Evolutionary conservation across 129 eudicot species (phyloP), one percentile per base, ranked within the genome.

Genomic region (Smallanthus sonchifolius): DNA sequence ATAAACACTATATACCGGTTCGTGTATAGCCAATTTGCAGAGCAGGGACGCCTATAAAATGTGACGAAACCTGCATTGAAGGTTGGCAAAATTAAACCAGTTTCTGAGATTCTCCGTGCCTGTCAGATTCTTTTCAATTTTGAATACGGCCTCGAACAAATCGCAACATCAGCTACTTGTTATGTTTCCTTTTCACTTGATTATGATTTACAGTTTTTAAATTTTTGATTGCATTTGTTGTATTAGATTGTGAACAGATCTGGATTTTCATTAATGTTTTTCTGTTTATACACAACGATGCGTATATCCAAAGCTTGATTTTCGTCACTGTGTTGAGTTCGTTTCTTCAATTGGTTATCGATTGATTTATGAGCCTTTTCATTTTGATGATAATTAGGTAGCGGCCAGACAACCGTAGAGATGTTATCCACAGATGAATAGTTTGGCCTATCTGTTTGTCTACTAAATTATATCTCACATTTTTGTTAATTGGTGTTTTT

Each of bases 61-160:
- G 76, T 79, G 87, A 72, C 75, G 84, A 75, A 84, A 72, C 76
- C 80, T 84, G 87, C 87, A 80, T 80, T 84, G 87, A 84, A 84
- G 84, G 84, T 80, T 80, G 87, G 87, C 84, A 4, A 84, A 16
- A 80, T 61, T 47, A 71, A 55, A 77, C 19, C 0, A 69, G 13
- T 61, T 16, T 39, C 54, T 11, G 87, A 76, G 84, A 75, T 84
- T 84, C 87, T 84, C 87, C 87, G 87, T 84, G 87, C 87, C 87
- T 84, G 57, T 84, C 84, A 76, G 60, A 80, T 60, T 52, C 30
- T 67, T 4, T 78, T 45, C 51, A 10, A 44, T 79, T 79, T 75
- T 79, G 81, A 80, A 64, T 83, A 69, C 16, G 87, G 87, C 87
- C 84, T 83, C 87, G 87, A 83, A 83, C 87, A 83, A 75, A 55